Evolutionary conservation across 176 grass and related monocot species (phyloP).

Genomic region (Musa acuminata): DNA sequence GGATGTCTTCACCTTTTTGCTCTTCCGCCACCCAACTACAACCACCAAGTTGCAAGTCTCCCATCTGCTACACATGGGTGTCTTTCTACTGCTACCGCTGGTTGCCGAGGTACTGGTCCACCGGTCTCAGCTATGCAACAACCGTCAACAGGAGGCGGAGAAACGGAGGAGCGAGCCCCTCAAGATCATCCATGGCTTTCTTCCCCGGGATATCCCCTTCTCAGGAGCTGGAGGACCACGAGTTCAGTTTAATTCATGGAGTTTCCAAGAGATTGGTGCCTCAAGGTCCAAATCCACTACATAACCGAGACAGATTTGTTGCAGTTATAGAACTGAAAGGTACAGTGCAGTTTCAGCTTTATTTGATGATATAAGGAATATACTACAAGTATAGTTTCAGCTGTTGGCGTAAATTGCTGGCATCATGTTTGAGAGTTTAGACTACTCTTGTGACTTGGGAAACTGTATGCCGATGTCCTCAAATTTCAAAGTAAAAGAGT

Average conservation of each 20-base stretch:
- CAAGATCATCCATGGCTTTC: background rate
- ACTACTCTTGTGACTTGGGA: background rate
- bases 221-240: background rate
- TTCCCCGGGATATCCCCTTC: background rate
- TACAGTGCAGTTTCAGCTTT: background rate
- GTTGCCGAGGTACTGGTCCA: background rate
- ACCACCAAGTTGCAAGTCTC: too few relatives aligned
- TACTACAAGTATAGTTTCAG: background rate
- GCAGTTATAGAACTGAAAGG: background rate
- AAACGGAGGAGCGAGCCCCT: slow-evolving; percentile 4
- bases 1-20: too few relatives aligned
- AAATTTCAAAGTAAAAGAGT: background rate
- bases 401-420: background rate
- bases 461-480: background rate
- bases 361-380: background rate
- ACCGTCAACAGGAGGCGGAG: background rate
- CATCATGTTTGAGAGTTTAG: background rate
- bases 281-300: slow-evolving; percentile 76
- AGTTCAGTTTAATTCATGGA: slow-evolving; percentile 9
- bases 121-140: slow-evolving; percentile 5
- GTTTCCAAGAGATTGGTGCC: slow-evolving; percentile 75
- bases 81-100: too few relatives aligned
- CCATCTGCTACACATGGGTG: too few relatives aligned
- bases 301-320: slow-evolving; percentile 44
- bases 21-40: too few relatives aligned